Evolutionary conservation across 768 basidiomycete genomes (phyloP).

Genomic region (Podaxis carcinomalis): DNA sequence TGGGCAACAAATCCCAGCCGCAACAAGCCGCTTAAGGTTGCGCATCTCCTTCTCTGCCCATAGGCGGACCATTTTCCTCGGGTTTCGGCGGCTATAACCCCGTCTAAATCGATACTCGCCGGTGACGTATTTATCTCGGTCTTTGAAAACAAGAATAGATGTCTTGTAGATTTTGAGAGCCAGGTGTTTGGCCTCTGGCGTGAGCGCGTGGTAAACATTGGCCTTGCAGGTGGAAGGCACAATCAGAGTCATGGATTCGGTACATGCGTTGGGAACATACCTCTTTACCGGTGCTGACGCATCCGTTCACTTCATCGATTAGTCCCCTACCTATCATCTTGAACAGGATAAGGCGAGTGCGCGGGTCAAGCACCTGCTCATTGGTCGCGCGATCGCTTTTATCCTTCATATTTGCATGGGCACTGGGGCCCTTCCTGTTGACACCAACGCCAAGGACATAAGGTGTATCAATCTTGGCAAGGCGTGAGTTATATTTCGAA

Average conservation of each 20-base stretch:
- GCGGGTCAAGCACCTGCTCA: slow-evolving; percentile 94
- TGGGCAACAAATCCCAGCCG: slow-evolving; percentile 85
- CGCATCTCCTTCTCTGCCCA: slow-evolving; percentile 99
- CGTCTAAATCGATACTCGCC: slow-evolving; percentile 94
- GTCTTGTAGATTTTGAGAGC: slow-evolving; percentile 99
- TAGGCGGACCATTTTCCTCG: slow-evolving; percentile 95
- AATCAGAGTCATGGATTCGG: neutral
- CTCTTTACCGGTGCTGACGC: slow-evolving; percentile 98
- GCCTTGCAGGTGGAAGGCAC: slow-evolving; percentile 47
- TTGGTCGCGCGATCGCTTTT: slow-evolving; percentile 95
- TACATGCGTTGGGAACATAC: slow-evolving; percentile 34
- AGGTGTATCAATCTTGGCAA: slow-evolving; percentile 72
- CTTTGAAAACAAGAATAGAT: slow-evolving; percentile 95
- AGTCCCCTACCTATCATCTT: slow-evolving; percentile 93
- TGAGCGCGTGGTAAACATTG: slow-evolving; percentile 92
- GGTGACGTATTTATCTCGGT: slow-evolving; percentile 93
- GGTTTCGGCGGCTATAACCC: slow-evolving; percentile 82
- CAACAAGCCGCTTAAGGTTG: slow-evolving; percentile 78
- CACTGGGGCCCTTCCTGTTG: slow-evolving; percentile 89
- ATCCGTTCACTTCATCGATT: slow-evolving; percentile 89
- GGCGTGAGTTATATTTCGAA: slow-evolving; percentile 64
- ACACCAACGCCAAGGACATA: slow-evolving; percentile 70
- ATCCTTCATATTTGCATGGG: slow-evolving; percentile 87
- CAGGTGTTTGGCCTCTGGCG: slow-evolving; percentile 52
- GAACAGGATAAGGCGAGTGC: slow-evolving; percentile 91